phyloP scores from a whole-genome alignment of 139 green algal species.

The Tetradesmus lagerheimii region DNA sequence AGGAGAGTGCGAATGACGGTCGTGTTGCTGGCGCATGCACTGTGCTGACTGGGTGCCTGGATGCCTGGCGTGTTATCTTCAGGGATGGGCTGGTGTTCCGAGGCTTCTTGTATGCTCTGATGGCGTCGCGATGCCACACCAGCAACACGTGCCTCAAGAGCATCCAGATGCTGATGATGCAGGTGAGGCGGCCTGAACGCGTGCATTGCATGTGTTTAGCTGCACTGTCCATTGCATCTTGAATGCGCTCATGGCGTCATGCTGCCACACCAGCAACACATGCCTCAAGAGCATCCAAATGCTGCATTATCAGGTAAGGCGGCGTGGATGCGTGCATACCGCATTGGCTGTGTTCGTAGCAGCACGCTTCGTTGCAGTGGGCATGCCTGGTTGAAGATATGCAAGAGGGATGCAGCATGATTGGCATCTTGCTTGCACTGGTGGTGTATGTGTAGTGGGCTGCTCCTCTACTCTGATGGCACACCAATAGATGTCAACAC shows the following conservation, averaged over 20 bases:
- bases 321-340: not conserved
- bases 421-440: too few species aligned
- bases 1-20: slow-evolving; percentile 55
- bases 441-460: too few species aligned
- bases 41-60: slow-evolving; percentile 49
- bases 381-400: too few species aligned
- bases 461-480: too few species aligned
- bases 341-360: too few species aligned
- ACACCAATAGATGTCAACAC: not conserved
- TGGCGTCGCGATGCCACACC: slow-evolving; percentile 56
- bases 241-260: not conserved
- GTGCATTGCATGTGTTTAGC: too few species aligned
- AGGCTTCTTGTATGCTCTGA: slow-evolving; percentile 54
- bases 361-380: too few species aligned
- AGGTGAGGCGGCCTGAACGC: not conserved
- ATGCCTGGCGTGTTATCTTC: slow-evolving; percentile 51
- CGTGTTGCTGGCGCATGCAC: slow-evolving; percentile 52
- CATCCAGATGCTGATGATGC: slow-evolving; percentile 58
- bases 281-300: slow-evolving; percentile 55
- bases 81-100: slow-evolving; percentile 43
- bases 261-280: slow-evolving; percentile 55
- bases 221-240: not conserved
- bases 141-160: slow-evolving; percentile 53
- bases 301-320: slow-evolving; percentile 52
- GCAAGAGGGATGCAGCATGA: too few species aligned